Evolutionary conservation across 768 basidiomycete genomes (phyloP).

Genomic region (Suillus lakei): DNA sequence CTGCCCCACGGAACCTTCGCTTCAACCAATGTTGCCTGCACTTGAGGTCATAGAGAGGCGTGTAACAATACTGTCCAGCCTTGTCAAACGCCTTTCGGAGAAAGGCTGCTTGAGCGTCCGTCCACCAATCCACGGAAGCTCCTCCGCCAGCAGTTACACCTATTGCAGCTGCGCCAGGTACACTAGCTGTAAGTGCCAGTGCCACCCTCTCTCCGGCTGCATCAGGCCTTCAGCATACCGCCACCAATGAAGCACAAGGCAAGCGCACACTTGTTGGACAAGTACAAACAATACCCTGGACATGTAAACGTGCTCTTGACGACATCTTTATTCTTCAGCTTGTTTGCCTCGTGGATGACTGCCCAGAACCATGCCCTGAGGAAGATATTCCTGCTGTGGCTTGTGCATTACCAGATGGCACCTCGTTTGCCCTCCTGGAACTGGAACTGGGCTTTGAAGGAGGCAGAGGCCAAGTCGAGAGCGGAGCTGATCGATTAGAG

Average conservation of each 20-base stretch:
- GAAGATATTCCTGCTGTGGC: slow-evolving; percentile 29
- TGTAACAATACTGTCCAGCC: slow-evolving; percentile 24
- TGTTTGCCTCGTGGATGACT: slow-evolving; percentile 26
- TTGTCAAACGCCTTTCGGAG: slow-evolving; percentile 29
- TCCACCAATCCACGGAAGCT: slow-evolving; percentile 24
- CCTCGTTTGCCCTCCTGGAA: slow-evolving; percentile 35
- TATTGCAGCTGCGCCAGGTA: slow-evolving; percentile 10
- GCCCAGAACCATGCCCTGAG: slow-evolving; percentile 26
- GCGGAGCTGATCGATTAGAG: slow-evolving; percentile 8
- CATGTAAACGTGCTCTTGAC: slow-evolving; percentile 36
- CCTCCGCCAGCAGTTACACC: slow-evolving; percentile 19
- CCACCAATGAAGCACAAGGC: background rate
- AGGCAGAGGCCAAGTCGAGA: slow-evolving; percentile 33
- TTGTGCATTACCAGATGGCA: slow-evolving; percentile 39
- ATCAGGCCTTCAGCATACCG: slow-evolving; percentile 8
- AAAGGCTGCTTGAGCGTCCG: slow-evolving; percentile 22
- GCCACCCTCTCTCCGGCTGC: slow-evolving; percentile 29
- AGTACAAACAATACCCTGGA: slow-evolving; percentile 40
- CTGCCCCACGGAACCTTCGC: slow-evolving; percentile 18
- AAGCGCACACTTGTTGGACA: slow-evolving; percentile 27
- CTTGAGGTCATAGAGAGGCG: slow-evolving; percentile 33
- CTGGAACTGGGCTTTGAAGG: slow-evolving; percentile 40
- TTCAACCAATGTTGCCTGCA: slow-evolving; percentile 5
- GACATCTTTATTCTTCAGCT: slow-evolving; percentile 34
- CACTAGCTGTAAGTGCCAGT: slow-evolving; percentile 22